Evolutionary conservation across 2,329 filamentous ascomycete species (phyloP).

Genomic region (Apiospora sp.): DNA sequence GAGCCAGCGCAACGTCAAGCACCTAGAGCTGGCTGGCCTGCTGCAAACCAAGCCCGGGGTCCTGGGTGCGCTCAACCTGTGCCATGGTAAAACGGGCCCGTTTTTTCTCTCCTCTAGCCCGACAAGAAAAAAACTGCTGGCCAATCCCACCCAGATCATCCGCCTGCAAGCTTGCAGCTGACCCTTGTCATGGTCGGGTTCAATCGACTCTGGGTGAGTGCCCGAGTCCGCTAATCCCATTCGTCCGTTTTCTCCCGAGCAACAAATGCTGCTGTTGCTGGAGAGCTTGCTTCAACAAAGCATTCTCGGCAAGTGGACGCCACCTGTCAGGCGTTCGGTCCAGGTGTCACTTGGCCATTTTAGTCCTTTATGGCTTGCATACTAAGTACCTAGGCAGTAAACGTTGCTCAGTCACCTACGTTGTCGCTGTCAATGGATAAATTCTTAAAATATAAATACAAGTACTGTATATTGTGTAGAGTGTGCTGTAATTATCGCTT

Average conservation of each 20-base stretch:
- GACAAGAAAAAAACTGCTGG: slow-evolving; percentile 7
- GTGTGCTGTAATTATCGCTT: too few species aligned
- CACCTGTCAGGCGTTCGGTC: neutral
- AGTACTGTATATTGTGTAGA: too few species aligned
- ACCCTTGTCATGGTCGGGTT: neutral
- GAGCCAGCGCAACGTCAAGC: slow-evolving; percentile 15
- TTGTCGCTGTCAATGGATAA: neutral
- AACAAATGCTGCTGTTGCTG: neutral
- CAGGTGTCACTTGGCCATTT: neutral
- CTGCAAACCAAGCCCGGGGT: neutral
- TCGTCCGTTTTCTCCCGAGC: slow-evolving; percentile 16
- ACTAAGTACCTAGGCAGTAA: neutral
- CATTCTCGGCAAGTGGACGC: neutral
- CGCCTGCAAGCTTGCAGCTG: slow-evolving; percentile 7
- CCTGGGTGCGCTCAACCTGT: neutral
- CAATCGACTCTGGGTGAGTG: neutral
- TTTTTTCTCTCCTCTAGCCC: slow-evolving; percentile 9
- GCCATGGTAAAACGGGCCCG: slow-evolving; percentile 15
- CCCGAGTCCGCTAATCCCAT: slow-evolving; percentile 12
- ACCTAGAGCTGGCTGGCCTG: neutral
- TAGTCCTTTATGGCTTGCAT: neutral
- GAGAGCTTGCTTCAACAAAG: neutral
- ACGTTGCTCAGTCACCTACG: neutral
- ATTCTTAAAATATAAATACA: too few species aligned
- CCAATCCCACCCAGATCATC: neutral